Base-by-base conservation (phyloP, 2,329 filamentous ascomycete species). In the Fusarium udum region DNA sequence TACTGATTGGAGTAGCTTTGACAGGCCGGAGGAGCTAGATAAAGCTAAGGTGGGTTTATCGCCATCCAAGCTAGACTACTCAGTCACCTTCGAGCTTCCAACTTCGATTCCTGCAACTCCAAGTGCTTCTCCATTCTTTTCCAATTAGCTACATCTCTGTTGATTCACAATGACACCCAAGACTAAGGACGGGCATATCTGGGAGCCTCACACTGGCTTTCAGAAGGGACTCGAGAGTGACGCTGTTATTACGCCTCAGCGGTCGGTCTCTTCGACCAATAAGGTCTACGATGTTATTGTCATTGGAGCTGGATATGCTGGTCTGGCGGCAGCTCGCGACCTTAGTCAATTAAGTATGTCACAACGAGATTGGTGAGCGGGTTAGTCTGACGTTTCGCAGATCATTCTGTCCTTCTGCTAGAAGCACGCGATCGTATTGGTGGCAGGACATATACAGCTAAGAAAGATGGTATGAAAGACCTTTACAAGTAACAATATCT, bases 71-170 rank as follows among this genome's bases (percentile, higher is more conserved):
- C 18, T 28, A 46, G 43, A 48, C 46, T 18, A 20, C 18, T 3
- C 11, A 39, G 11, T 4, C 13, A 39, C 37, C 20, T 39, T 22
- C 46, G 36, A 26, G 49, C 31, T 20, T 36, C 20, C 32, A 15
- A 52, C 32, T 52, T 52, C 28, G 49, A 52, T 15, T 36, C 49
- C 49, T 36, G 32, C 49, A 4, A 22, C 18, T 6, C 0, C 6
- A 15, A 52, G 31, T 6, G 13, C 3, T 36, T 26, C 16, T 14
- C 8, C 13, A 26, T 52, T 36, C 16, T 52, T 52, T 36, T 3
- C 0, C 31, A 7, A 6, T 34, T 20, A 34, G 13, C 18, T 8
- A 0, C 11, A 14, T 8, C 4, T 16, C 16, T 0, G 6, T 14
- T 20, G 10, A 16, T 8, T 20, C 4, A 51, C 8, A 5, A 51